Evolutionary conservation across 345 rosid genomes (phyloP).

Genomic region (Durio zibethinus): DNA sequence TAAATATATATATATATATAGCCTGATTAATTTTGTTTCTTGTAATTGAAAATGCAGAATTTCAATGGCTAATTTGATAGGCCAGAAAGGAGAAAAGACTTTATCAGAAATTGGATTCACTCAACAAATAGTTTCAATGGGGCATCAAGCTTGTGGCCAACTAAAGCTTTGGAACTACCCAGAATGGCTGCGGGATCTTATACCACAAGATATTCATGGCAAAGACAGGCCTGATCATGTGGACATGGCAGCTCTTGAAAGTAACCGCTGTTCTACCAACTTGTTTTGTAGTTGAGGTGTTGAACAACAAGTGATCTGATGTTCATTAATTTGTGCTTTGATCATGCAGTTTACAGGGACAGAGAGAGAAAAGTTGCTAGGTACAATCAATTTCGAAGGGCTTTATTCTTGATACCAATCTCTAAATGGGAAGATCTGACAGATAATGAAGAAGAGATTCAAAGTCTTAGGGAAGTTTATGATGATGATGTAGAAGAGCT

Average conservation of each 20-base stretch:
- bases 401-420: conserved; percentile 43
- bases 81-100: conserved; percentile 39
- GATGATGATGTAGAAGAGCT: conserved; percentile 48
- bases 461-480: conserved; percentile 44
- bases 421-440: conserved; percentile 64
- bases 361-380: conserved; percentile 59
- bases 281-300: too few relatives aligned
- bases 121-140: conserved; percentile 55
- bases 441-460: conserved; percentile 38
- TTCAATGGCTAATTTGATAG: conserved; percentile 33
- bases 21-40: not conserved
- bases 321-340: too few relatives aligned
- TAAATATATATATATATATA: too few relatives aligned
- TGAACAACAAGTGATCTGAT: too few relatives aligned
- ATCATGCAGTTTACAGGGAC: conserved; percentile 56
- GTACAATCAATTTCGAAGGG: conserved; percentile 50
- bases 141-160: conserved; percentile 62
- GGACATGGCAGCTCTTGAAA: conserved; percentile 53
- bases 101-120: conserved; percentile 40
- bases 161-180: conserved; percentile 62
- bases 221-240: conserved; percentile 43
- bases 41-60: conserved; percentile 20
- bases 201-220: conserved; percentile 40
- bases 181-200: conserved; percentile 39
- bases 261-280: too few relatives aligned